A percentile compares a stretch with the other conserved stretches of the same genome.
Conservation (phyloP, 176 grass and related monocot genomes). For the barley (Hordeum vulgare) region MorexV3_pseudomolecules_assembly NC_058520.1:549382430-549382929, state of each 20-base stretch:
- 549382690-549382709: slow-evolving; percentile 67
- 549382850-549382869: slow-evolving; percentile 43
- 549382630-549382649: slow-evolving; percentile 48
- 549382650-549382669: slow-evolving; percentile 61
- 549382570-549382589: slow-evolving; percentile 56
- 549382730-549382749: slow-evolving; percentile 74
- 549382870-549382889: background rate
- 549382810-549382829: slow-evolving; percentile 51
- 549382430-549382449: slow-evolving; percentile 43
- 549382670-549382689: slow-evolving; percentile 63
- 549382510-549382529: slow-evolving; percentile 42
- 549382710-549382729: slow-evolving; percentile 57
- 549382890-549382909: background rate
- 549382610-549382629: slow-evolving; percentile 50
- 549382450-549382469: slow-evolving; percentile 63
- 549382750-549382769: slow-evolving; percentile 29
- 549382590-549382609: slow-evolving; percentile 46
- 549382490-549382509: slow-evolving; percentile 60
- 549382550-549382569: slow-evolving; percentile 65
- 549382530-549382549: slow-evolving; percentile 44
- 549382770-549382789: slow-evolving; percentile 76
- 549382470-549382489: slow-evolving; percentile 50
- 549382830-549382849: slow-evolving; percentile 59
- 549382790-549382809: slow-evolving; percentile 66
- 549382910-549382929: background rate